These are phyloP conservation scores for Tolypocladium inflatum DNA, from an alignment of 2,329 filamentous ascomycete species.

Conservation along the genomic window DNA sequence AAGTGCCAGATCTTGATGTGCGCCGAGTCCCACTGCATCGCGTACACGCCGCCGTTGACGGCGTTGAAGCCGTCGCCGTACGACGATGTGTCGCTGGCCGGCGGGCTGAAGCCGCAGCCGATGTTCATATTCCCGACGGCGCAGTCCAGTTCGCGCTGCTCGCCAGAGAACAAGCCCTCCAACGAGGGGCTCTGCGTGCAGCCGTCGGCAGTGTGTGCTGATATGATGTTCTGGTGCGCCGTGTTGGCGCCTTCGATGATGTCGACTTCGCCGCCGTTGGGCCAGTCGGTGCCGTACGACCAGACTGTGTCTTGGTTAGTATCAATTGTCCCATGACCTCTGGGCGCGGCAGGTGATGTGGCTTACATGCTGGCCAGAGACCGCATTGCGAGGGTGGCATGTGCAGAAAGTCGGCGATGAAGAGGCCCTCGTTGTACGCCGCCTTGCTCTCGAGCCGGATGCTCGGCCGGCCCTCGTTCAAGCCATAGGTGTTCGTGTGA, in stretches of 20 bases:
- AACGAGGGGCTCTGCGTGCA: slow-evolving; percentile 16
- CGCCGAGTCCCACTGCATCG: slow-evolving; percentile 58
- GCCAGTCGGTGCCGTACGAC: slow-evolving; percentile 50
- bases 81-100: slow-evolving; percentile 29
- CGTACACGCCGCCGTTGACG: slow-evolving; percentile 58
- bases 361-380: slow-evolving; percentile 61
- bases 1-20: slow-evolving; percentile 73
- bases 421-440: slow-evolving; percentile 54
- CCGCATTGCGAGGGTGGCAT: slow-evolving; percentile 66
- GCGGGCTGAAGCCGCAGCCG: slow-evolving; percentile 35
- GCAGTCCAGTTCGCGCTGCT: slow-evolving; percentile 22
- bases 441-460: slow-evolving; percentile 58
- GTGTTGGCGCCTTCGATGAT: slow-evolving; percentile 63
- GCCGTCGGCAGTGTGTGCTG: slow-evolving; percentile 44
- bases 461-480: slow-evolving; percentile 40
- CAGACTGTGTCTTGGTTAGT: slow-evolving; percentile 28
- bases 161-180: slow-evolving; percentile 14
- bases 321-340: too few relatives aligned
- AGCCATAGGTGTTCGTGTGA: slow-evolving; percentile 24
- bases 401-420: slow-evolving; percentile 63
- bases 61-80: slow-evolving; percentile 61
- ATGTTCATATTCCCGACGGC: slow-evolving; percentile 26
- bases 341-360: too few relatives aligned
- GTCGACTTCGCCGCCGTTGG: slow-evolving; percentile 54
- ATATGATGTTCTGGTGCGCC: slow-evolving; percentile 49